These are phyloP conservation scores for Ballota nigra DNA, from an alignment of 257 asterid species.

Conservation along the genomic window DNA sequence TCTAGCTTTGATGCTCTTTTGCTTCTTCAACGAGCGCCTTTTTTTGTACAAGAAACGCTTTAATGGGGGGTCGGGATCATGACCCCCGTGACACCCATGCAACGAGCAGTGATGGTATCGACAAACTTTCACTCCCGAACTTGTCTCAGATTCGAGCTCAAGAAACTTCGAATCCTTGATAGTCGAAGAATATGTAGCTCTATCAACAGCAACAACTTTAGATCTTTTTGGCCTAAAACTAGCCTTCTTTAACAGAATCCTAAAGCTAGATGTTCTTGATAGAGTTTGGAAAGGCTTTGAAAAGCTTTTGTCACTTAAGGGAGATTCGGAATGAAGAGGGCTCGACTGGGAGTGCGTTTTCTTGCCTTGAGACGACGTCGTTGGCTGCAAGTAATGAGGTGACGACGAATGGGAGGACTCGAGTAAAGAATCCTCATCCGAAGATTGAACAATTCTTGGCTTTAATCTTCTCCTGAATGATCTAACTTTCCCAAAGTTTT, in stretches of 20 bases:
- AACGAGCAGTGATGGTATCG: constrained; percentile 89
- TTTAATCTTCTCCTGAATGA: constrained; percentile 48
- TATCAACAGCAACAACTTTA: constrained; percentile 32
- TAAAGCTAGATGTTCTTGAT: constrained; percentile 40
- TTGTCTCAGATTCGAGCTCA: constrained; percentile 42
- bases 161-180: constrained; percentile 63
- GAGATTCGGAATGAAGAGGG: constrained; percentile 34
- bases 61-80: constrained; percentile 34
- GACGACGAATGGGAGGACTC: constrained; percentile 31
- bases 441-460: constrained; percentile 34
- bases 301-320: neutral
- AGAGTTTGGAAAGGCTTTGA: constrained; percentile 15
- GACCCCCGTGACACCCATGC: constrained; percentile 53
- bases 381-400: constrained; percentile 43
- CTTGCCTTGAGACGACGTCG: constrained; percentile 44
- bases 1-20: constrained; percentile 31
- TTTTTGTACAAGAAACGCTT: constrained; percentile 43
- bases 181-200: constrained; percentile 79
- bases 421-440: constrained; percentile 33
- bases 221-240: constrained; percentile 62
- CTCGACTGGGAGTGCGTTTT: constrained; percentile 31
- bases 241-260: constrained; percentile 46
- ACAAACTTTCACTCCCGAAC: constrained; percentile 53
- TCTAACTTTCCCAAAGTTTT: constrained; percentile 30
- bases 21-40: constrained; percentile 42